Evolutionary conservation across 2,329 filamentous ascomycete species (phyloP), one percentile per base, ranked within the genome.

Genomic region (Botryosphaeria dothidea): DNA sequence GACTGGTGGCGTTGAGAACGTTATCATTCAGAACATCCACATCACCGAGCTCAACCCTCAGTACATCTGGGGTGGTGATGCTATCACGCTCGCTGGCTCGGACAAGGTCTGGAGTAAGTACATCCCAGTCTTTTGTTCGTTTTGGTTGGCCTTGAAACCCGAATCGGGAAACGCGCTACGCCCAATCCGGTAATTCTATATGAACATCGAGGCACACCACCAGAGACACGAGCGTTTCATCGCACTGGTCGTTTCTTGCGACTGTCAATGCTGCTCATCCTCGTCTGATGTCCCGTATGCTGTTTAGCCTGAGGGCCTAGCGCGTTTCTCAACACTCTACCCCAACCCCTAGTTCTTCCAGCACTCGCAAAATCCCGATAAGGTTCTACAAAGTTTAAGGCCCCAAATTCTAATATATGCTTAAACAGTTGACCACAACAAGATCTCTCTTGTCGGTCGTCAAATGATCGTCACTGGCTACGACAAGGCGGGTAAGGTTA

Each of bases 371-470:
- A n/a, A n/a, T n/a, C n/a, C n/a, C n/a, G n/a, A n/a, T n/a, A n/a
- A n/a, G n/a, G n/a, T n/a, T n/a, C n/a, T n/a, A n/a, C n/a, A n/a
- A n/a, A n/a, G n/a, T n/a, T n/a, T n/a, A n/a, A n/a, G n/a, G n/a
- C n/a, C n/a, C n/a, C n/a, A n/a, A n/a, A n/a, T n/a, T n/a, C n/a
- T n/a, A n/a, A n/a, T n/a, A n/a, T n/a, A n/a, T n/a, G n/a, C n/a
- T n/a, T n/a, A 19, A 36, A 34, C 38, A 43, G 52, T 60, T 17
- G 58, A 62, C 21, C 58, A 62, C 45, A 11, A 11, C 31, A 51
- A 51, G 66, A 72, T 80, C 68, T 80, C 78, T 3, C 73, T 79
- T 17, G 77, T 83, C 49, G 81, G 80, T 4, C 79, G 81, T 61
- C 80, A 82, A 73, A 77, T 81, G 69, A 72, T 82, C 57, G 76